Evolutionary conservation across 106 monocot species (phyloP), one percentile per base, ranked within the genome.

Genomic region (Acorus calamus): DNA sequence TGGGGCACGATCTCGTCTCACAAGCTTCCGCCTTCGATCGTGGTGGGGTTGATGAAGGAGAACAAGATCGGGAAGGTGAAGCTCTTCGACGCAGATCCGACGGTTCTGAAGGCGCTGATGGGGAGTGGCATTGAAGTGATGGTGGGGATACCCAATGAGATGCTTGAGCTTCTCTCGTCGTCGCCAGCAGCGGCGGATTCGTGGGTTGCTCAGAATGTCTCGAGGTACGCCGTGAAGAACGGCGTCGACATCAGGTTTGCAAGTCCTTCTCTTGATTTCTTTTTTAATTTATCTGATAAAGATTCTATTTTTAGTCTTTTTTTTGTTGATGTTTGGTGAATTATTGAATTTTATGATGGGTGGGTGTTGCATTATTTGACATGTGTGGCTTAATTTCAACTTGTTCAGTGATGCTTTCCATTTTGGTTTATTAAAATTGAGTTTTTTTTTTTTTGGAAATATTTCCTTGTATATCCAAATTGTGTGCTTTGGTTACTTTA

Each of bases 1-100:
- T 96, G 94, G 94, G 94, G 94, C 6, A 84, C 80, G 0, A 52
- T 90, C 57, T 71, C 84, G 2, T 78, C 84, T n/a, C 94, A 96
- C 84, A 65, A 63, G 76, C 67, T 90, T 7, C 43, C 87, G 4
- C 84, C 94, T 10, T 45, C 71, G 52, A 63, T 90, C 44, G 90
- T 84, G 53, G 90, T 96, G 71, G 84, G 87, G 69, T 84, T 96
- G 49, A 11, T 96, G 73, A 79, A 57, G 72, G 66, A 78, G 44
- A 96, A 96, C 66, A 75, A 62, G 73, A 90, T 96, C 46, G 57
- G 55, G 8, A 96, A 90, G 68, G 94, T 90, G 64, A 96, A 96
- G 80, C 82, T 96, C 46, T 96, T 96, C 73, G 94, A 90, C 28
- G 53, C 90, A 7, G 78, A 90, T 63, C 84, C 82, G 3, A 43